Evolutionary conservation across 1,284 basidiomycete species (phyloP), one percentile per base, ranked within the genome.

Genomic region (Inonotus hispidus): DNA sequence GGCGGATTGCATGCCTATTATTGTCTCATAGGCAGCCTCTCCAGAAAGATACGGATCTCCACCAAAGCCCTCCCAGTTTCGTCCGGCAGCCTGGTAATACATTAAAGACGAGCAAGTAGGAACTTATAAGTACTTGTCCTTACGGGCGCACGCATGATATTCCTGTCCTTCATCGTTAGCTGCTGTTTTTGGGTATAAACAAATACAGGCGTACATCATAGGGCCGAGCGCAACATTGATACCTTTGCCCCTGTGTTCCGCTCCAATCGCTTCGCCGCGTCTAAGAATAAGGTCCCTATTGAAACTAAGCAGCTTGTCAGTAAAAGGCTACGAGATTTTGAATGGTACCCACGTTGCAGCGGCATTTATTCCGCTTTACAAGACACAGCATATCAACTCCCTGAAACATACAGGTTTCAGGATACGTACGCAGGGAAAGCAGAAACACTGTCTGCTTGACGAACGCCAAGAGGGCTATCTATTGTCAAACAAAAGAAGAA

Each of bases 31-130:
- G 0, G 84, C 82, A 2, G 78, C 81, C 72, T 85, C 85, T 11
- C 86, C 85, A 64, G 75, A 76, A 23, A 91, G 79, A 69, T 84
- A 90, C 0, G 87, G 84, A 67, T 87, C 84, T 11, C 64, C 69
- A 1, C 69, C 69, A 49, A 63, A 65, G 54, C 59, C 63, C 61
- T 64, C 63, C 63, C 63, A 64, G 23, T 64, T 64, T 35, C 63
- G 60, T 23, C 63, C 63, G 1, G 63, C 57, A 39, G 57, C 57
- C 57, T 56, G 16, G 3, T 2, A 16, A 43, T n/a, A 16, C n/a
- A 7, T n/a, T 16, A n/a, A n/a, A 7, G 19, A 46, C n/a, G 11
- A 5, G 25, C 5, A 45, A 27, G 14, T 10, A 27, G 6, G 41
- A 3, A 19, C 35, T 25, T 14, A 19, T 50, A 50, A 5, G n/a